phyloP scores from a whole-genome alignment of 768 basidiomycete genomes.

The Auriscalpium vulgare region DNA sequence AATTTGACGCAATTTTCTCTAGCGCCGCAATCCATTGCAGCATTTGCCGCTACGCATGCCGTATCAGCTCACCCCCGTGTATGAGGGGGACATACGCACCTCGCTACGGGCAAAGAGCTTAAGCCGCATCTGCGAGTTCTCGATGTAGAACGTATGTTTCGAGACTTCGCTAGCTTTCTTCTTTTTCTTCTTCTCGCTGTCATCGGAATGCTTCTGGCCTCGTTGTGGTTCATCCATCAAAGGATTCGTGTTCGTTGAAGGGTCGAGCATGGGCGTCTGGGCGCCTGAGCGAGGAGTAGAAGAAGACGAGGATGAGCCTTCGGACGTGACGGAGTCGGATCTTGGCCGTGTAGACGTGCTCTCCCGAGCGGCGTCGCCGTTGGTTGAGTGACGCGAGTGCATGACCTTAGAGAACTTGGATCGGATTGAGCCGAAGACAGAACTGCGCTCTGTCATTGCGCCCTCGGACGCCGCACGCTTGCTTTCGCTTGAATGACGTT shows the following conservation, averaged over 20 bases:
- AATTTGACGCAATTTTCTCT: conserved; percentile 67
- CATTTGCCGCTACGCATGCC: conserved; percentile 71
- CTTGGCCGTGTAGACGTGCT: conserved; percentile 8
- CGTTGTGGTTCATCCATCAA: conserved; percentile 24
- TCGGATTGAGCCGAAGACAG: conserved; percentile 42
- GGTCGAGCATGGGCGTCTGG: conserved; percentile 63
- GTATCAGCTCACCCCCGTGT: conserved; percentile 2
- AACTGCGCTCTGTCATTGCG: conserved; percentile 19
- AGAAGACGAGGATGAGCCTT: conserved; percentile 7
- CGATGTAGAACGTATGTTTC: conserved; percentile 91
- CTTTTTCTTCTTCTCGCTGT: conserved; percentile 34
- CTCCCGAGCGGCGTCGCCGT: not conserved
- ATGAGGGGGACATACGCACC: conserved; percentile 29
- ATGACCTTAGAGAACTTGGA: conserved; percentile 39
- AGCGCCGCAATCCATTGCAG: conserved; percentile 92
- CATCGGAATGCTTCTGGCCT: conserved; percentile 20
- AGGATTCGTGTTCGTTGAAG: conserved; percentile 68
- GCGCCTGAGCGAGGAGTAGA: conserved; percentile 23
- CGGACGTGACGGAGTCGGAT: conserved; percentile 4
- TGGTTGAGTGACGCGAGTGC: conserved; percentile 18
- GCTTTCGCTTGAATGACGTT: conserved; percentile 19
- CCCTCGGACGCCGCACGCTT: not conserved
- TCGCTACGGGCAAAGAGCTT: conserved; percentile 86
- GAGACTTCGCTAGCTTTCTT: conserved; percentile 57
- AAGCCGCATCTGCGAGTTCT: conserved; percentile 83